Evolutionary conservation across 192 early-diverging fungal species (phyloP), one percentile per base, ranked within the genome.

Genomic region (Mortierella claussenii): DNA sequence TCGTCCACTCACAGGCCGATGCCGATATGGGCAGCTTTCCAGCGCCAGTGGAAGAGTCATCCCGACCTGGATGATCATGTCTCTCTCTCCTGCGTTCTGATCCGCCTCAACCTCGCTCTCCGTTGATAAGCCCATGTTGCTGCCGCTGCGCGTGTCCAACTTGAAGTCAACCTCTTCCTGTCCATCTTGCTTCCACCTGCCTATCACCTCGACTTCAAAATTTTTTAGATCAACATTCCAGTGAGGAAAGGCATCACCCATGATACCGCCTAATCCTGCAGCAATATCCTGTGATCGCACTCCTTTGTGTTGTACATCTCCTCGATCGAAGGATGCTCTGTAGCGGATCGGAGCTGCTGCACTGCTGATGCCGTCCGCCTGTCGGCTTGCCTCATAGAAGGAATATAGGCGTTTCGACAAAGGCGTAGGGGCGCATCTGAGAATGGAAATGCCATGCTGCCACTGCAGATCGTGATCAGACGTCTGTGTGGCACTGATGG

Each of bases 221-320:
- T 68, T 30, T 18, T 63, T 81, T 30, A 84, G 37, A 34, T 84
- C 79, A 17, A 81, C 78, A 15, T 65, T 81, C 83, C 83, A 84
- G 0, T 54, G 55, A 3, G 79, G 61, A 59, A 75, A 65, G 0
- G 47, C 23, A 1, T 69, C 31, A 11, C 79, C 65, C 1, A 61
- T 62, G 24, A 76, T 3, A 20, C 50, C 52, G 21, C 73, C 73
- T 6, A 76, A 43, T 18, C 50, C 64, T n/a, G 64, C 57, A 21
- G 73, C 73, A 43, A 65, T n/a, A 55, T 76, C 73, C 45, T 76
- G 64, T 0, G 73, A 76, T 44, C 73, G 57, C 21, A 76, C 52
- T 12, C 73, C 73, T 21, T 61, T 67, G 27, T 76, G 73, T 21
- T 76, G 55, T 4, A 76, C 44, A 15, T 59, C 49, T 1, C 73